Evolutionary conservation across 2,329 filamentous ascomycete genomes (phyloP).

Genomic region (Penicillium fuscoglaucum): DNA sequence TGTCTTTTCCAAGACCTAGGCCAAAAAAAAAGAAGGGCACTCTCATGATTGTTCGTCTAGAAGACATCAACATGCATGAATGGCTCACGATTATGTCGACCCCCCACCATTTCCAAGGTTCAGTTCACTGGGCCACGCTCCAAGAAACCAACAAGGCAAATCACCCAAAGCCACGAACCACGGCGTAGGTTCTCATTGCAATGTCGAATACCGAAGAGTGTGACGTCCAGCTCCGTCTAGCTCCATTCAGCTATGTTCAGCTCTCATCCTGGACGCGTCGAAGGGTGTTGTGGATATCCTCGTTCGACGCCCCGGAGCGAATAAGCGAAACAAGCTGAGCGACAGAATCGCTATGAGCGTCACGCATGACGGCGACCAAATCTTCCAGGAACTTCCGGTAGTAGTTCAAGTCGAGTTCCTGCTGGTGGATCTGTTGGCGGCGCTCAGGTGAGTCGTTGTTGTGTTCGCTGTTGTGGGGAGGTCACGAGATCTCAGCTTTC

Average conservation of each 20-base stretch:
- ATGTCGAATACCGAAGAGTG: background rate
- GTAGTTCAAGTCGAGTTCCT: slow-evolving; percentile 16
- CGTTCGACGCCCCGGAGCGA: slow-evolving; percentile 32
- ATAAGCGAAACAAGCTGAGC: slow-evolving; percentile 28
- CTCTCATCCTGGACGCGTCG: slow-evolving; percentile 11
- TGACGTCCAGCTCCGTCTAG: too few species aligned
- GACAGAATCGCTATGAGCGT: slow-evolving; percentile 26
- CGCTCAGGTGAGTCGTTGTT: background rate
- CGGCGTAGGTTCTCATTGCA: background rate
- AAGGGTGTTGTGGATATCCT: slow-evolving; percentile 27
- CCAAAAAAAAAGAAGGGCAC: background rate
- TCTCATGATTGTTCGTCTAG: background rate
- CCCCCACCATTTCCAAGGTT: background rate
- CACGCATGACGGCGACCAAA: slow-evolving; percentile 27
- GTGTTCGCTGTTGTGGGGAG: background rate
- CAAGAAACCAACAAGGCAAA: background rate
- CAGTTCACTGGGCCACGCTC: background rate
- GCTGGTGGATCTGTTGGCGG: background rate
- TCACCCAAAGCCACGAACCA: background rate
- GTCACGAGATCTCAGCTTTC: background rate
- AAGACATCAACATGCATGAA: background rate
- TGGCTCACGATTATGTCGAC: background rate
- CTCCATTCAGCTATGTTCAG: background rate
- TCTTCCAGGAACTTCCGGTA: slow-evolving; percentile 30
- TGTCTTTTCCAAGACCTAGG: background rate